These are phyloP conservation scores for Vachellia collinsii DNA, from an alignment of 306 rosid species.

Conservation along the genomic window DNA sequence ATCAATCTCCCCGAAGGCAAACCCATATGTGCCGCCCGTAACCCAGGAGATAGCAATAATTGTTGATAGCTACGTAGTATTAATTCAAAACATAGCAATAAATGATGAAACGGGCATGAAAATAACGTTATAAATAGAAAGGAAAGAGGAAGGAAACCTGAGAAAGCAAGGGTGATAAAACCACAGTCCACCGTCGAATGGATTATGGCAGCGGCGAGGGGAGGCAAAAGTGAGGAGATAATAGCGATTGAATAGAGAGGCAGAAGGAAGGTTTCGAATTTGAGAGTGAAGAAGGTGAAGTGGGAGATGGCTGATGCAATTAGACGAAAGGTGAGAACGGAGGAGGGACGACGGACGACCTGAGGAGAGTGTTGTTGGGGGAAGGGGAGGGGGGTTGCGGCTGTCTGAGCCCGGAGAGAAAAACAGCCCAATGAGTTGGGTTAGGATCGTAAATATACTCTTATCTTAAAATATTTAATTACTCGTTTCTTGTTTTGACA, in stretches of 20 bases:
- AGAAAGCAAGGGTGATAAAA: background rate
- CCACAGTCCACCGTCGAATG: background rate
- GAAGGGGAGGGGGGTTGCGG: slow-evolving; percentile 3
- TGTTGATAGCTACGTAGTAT: background rate
- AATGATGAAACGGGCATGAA: background rate
- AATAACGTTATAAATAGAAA: background rate
- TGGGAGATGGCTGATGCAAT: background rate
- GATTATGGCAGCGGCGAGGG: background rate
- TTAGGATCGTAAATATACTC: background rate
- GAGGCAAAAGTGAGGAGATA: background rate
- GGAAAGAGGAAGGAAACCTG: slow-evolving; percentile 14
- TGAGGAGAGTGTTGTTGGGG: background rate
- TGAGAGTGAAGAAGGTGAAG: slow-evolving; percentile 13
- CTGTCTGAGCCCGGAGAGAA: background rate
- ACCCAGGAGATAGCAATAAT: slow-evolving; percentile 24
- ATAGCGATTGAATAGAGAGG: background rate
- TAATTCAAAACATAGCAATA: background rate
- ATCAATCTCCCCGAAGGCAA: slow-evolving; percentile 16
- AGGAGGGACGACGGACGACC: slow-evolving; percentile 9
- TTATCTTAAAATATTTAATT: background rate
- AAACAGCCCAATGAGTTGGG: background rate
- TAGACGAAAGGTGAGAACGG: background rate
- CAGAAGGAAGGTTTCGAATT: background rate
- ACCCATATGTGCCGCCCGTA: slow-evolving; percentile 3
- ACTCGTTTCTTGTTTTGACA: too few species aligned